Base-by-base conservation (phyloP, 164 flowering plant species). In the Aristolochia contorta region DNA sequence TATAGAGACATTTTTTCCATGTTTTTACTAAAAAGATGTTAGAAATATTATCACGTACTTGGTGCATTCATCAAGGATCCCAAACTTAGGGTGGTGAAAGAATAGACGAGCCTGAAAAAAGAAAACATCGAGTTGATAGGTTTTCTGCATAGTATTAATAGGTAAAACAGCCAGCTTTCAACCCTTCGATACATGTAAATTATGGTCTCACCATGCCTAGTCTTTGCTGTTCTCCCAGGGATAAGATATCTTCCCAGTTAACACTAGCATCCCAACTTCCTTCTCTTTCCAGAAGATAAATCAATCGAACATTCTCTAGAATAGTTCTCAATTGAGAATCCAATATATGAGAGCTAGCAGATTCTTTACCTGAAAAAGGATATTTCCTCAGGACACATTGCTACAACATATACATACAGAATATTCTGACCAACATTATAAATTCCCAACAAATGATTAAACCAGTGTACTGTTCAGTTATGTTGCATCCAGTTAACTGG, bases 191-290 rank as follows among this genome's bases (percentile, higher is more conserved):
- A 20, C 25, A 58, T 14, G 16, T 13, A n/a, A 33, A 54, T 25
- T 27, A n/a, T 41, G 57, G 66, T 59, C 84, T 75, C 56, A 94
- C 99, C 97, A 94, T 94, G 76, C 99, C 99, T 61, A 94, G 71
- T 72, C 99, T 80, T 76, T 94, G 99, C 66, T 94, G 99, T 65
- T 94, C 99, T 54, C 99, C 99, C 56, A 91, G 96, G 56, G 99
- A 94, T 2, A 94, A 84, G 67, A 79, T 75, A 61, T 94, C 99
- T 76, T 91, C 96, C 99, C 96, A 94, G 67, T 86, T 91, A 57
- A 76, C 64, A 65, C 65, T 71, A 60, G 96, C 80, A 80, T 85
- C 91, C 93, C 89, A 89, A 19, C 95, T 85, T 56, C 83, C 72
- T 68, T 72, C 93, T 66, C 99, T 75, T 73, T 91, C 96, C 64